Conservation (phyloP, 2,329 filamentous ascomycete species). For the Aspergillus quadrilineatus region DNA sequence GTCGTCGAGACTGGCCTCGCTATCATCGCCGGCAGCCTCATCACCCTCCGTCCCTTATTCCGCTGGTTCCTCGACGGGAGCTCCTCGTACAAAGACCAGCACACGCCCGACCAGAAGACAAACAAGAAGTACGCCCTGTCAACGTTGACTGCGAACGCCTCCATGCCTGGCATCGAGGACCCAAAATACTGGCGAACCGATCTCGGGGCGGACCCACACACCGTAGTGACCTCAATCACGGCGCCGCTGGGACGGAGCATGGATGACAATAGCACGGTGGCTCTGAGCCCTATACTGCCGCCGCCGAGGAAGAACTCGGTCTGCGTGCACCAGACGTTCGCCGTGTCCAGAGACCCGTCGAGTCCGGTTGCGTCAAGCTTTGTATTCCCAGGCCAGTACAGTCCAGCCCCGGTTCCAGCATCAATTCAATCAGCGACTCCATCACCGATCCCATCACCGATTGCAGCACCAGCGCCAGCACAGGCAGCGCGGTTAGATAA, state of each 20-base stretch:
- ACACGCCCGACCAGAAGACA: background rate
- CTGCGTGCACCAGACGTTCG: conserved; percentile 5
- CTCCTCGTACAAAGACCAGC: background rate
- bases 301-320: background rate
- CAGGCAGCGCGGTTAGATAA: background rate
- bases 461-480: background rate
- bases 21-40: conserved; percentile 38
- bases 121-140: background rate
- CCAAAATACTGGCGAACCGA: conserved; percentile 9
- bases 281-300: background rate
- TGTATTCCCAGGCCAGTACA: background rate
- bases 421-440: background rate
- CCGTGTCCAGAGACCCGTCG: background rate
- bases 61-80: conserved; percentile 20
- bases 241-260: background rate
- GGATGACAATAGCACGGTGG: background rate
- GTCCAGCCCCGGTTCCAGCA: background rate
- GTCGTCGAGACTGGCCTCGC: conserved; percentile 34
- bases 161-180: background rate
- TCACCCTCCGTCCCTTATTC: conserved; percentile 47
- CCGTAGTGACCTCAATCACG: background rate
- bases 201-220: background rate
- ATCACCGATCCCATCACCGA: background rate
- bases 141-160: background rate
- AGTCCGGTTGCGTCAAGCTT: background rate